Percentiles rank a stretch among this genome's conserved stretches.
These are phyloP conservation scores for Dioszegia crocea DNA, from an alignment of 768 basidiomycete genomes.

Conservation along the genomic window DNA sequence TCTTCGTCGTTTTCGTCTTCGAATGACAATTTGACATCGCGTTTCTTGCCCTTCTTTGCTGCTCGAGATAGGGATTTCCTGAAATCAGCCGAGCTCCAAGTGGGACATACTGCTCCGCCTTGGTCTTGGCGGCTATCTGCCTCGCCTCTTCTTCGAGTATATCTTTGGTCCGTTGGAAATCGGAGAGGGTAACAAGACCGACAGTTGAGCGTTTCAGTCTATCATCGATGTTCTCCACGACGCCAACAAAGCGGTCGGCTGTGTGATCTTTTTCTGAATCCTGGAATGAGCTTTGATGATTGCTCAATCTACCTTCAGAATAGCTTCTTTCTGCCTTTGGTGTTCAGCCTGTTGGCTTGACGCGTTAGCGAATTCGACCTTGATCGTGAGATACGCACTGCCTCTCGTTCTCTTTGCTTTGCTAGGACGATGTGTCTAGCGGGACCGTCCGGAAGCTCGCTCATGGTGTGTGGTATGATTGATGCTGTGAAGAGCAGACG, in stretches of 20 bases:
- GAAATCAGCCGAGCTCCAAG: neutral
- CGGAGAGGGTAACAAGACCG: conserved; percentile 83
- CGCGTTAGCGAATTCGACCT: conserved; percentile 67
- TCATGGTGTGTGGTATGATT: neutral
- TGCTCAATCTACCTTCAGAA: conserved; percentile 18
- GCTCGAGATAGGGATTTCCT: conserved; percentile 1
- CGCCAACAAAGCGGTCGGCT: conserved; percentile 81
- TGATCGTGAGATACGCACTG: conserved; percentile 54
- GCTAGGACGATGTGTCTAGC: conserved; percentile 55
- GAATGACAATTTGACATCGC: conserved; percentile 81
- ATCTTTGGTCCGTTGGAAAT: conserved; percentile 82
- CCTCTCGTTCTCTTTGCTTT: conserved; percentile 64
- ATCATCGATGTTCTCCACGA: conserved; percentile 92
- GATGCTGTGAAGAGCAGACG: no score
- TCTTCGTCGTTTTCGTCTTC: conserved; percentile 73
- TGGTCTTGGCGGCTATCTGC: conserved; percentile 69
- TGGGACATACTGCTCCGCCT: conserved; percentile 52
- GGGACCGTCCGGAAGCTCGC: conserved; percentile 27
- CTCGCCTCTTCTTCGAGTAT: conserved; percentile 88
- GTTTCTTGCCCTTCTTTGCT: conserved; percentile 68
- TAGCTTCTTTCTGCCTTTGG: conserved; percentile 36
- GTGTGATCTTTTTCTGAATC: conserved; percentile 92
- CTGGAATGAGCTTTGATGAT: conserved; percentile 16
- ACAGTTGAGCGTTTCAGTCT: conserved; percentile 83
- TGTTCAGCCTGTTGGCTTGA: conserved; percentile 32